Evolutionary conservation across 2,329 filamentous ascomycete genomes (phyloP), one percentile per base, ranked within the genome.

Genomic region (Phaeomoniella chlamydospora): DNA sequence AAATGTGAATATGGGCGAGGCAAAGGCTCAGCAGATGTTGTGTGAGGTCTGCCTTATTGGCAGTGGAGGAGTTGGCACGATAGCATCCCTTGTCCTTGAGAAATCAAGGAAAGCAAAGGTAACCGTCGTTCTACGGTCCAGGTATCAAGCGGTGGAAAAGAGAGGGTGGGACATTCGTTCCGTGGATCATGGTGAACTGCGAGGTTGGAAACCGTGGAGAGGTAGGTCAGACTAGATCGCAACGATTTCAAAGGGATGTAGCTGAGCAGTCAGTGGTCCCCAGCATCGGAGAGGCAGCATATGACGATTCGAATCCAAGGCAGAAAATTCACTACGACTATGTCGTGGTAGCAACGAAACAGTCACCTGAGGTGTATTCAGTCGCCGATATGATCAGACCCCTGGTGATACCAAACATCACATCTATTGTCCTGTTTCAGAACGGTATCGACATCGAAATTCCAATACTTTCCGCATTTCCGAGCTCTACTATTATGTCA

Each of bases 401-500:
- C 9, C 22, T 26, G 6, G 22, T 26, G n/a, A 26, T n/a, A n/a
- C 22, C 22, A 6, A 26, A 26, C n/a, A 6, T 26, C 16, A 74
- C 71, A 0, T 57, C 58, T 15, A 66, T 77, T 30, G 57, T 75
- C 0, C 59, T 77, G 3, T 52, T 72, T 2, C 73, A 77, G 40
- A 77, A 77, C 44, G 72, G 73, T 1, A 53, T 77, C n/a, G 72
- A 74, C 43, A 76, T 77, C 40, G 70, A 77, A 43, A 61, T 58
- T 26, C 68, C 70, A 0, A 49, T 75, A 14, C 46, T 68, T 11
- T 37, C 46, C 1, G 48, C 52, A 1, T 73, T 72, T 44, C 70
- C 71, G 0, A 39, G 48, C 2, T 74, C 69, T 38, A 49, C 61
- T 0, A 45, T 74, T 4, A 55, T 77, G 2, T 68, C 63, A 3